Base-by-base conservation (phyloP, 805 yeast species). In the Candida suzukii region DNA sequence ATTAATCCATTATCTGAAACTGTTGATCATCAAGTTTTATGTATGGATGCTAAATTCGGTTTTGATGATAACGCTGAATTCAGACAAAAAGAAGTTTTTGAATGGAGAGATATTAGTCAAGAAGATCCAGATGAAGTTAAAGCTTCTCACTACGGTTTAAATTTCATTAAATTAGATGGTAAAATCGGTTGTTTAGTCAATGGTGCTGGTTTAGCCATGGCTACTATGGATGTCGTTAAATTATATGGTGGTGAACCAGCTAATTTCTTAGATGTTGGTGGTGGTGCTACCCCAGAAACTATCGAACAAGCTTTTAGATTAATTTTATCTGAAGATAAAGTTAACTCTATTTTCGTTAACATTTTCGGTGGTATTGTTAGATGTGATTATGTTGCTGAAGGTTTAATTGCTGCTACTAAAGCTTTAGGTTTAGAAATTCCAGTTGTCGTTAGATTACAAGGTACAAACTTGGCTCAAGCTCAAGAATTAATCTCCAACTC, bases 161-260 rank as follows among this genome's bases (percentile, higher is more conserved):
- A 93, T 74, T 93, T 91, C 68, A 95, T 93, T 73, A 93, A 93
- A 74, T 81, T 93, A 63, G 95, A 91, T 62, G 99, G 99, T 69
- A 87, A 88, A 76, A 91, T 93, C 61, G 99, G 99, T 57, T 91
- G 96, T 74, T 76, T 93, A 49, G 99, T 93, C 65, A 93, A 93
- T 69, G 99, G 99, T 74, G 99, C 99, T 45, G 99, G 99, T 68
- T 78, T 93, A 64, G 99, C 99, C 58, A 93, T 93, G 99, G 99
- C 99, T 56, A 93, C 99, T 52, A 90, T 93, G 97, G 99, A 93
- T 70, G 95, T 95, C 65, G 88, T 93, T 74, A 88, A 93, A 73
- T 79, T 93, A 58, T 86, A 88, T 73, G 97, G 98, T 60, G 99
- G 99, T 67, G 85, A 80, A 54, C 99, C 99, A 58, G 99, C 99